Evolutionary conservation across 805 yeast genomes (phyloP), one percentile per base, ranked within the genome.

Genomic region (Maudiozyma turicensis): DNA sequence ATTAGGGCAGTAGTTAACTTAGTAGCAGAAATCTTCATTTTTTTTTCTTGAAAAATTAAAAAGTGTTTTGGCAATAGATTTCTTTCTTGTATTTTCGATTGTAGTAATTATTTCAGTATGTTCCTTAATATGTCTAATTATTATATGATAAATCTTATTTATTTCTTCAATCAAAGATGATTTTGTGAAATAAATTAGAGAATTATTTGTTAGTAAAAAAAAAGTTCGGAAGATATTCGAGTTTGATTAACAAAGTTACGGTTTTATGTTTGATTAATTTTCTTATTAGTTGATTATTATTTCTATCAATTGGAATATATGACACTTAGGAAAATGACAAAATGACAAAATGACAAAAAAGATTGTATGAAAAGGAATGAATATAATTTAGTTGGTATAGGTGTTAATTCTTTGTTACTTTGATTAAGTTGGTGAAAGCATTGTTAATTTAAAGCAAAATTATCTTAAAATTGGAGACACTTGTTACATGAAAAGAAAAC

Each of bases 21-120:
- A 50, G 64, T 58, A 51, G 67, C 53, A 42, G 69, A 55, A 37
- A 68, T 57, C 59, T 59, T 68, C 73, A 69, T 69, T 46, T 38
- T 53, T 15, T 40, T 39, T 13, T 14, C 41, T 35, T 38, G 14
- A 28, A 20, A 20, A 20, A 20, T 20, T 20, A 20, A 20, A 20
- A 20, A 20, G 26, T 20, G 26, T 20, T 20, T 20, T 20, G 26
- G 26, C 26, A 20, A 20, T 20, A 20, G 26, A 20, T 20, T 20
- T 20, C 26, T 20, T 20, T 20, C 26, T 20, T 20, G 4, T 20
- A 20, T 20, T 20, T 20, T 20, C 26, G 26, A 20, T 20, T 20
- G 26, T 20, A 20, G 26, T 20, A 20, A 20, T 20, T 20, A 20
- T 20, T 20, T 20, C 26, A 20, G 26, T 20, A 20, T 20, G 26